Conservation (phyloP, 2,329 filamentous ascomycete genomes). For the Rosellinia necatrix region DNA sequence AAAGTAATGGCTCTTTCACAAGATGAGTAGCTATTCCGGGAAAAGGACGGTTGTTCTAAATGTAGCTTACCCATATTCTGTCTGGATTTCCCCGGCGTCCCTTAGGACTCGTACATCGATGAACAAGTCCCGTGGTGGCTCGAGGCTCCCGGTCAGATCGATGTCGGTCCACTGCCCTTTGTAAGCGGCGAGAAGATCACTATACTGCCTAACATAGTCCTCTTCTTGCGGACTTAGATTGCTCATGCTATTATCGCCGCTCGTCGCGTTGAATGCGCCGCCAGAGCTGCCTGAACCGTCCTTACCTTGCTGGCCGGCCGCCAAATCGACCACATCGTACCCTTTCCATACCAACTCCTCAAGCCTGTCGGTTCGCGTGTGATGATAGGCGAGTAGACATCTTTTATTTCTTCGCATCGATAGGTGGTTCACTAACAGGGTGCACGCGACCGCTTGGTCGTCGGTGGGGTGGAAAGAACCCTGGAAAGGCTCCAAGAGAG, state of each 20-base stretch:
- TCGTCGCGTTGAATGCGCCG: constrained; percentile 43
- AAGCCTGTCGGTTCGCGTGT: constrained; percentile 85
- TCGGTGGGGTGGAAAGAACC: constrained; percentile 83
- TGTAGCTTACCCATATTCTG: constrained; percentile 84
- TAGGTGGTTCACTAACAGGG: constrained; percentile 88
- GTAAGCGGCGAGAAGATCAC: constrained; percentile 89
- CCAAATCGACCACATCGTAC: constrained; percentile 76
- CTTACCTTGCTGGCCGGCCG: constrained; percentile 59
- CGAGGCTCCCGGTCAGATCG: constrained; percentile 89
- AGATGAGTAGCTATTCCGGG: constrained; percentile 29
- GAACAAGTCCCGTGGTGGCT: constrained; percentile 93
- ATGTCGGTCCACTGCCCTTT: constrained; percentile 99
- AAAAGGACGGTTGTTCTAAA: neutral
- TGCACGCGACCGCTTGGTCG: constrained; percentile 83
- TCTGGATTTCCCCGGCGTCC: constrained; percentile 98
- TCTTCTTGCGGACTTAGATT: constrained; percentile 94
- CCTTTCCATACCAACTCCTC: constrained; percentile 95
- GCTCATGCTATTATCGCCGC: constrained; percentile 63
- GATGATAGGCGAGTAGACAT: constrained; percentile 92
- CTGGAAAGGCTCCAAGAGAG: constrained; percentile 80
- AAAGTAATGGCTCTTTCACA: constrained; percentile 80
- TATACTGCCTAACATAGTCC: constrained; percentile 91
- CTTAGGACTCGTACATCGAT: constrained; percentile 96
- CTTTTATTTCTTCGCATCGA: constrained; percentile 96
- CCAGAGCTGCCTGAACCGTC: constrained; percentile 43